Percentiles rank a stretch among this genome's conserved stretches.
Conservation (phyloP, 805 yeast species). For the Ogataea paradorogensis region DNA sequence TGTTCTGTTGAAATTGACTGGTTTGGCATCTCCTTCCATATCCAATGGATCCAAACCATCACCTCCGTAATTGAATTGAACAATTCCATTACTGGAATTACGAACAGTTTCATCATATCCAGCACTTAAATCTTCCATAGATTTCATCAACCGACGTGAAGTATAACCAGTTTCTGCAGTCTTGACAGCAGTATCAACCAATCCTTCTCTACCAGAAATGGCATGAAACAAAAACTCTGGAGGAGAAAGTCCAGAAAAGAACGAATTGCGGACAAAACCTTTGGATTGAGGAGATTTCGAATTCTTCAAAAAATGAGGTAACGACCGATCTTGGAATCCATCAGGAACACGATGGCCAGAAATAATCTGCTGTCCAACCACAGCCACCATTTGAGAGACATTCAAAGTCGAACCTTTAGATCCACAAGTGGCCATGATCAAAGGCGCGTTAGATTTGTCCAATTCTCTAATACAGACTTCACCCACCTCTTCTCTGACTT, state of each 20-base stretch:
- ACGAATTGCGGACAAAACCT: conserved; percentile 96
- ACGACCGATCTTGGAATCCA: conserved; percentile 98
- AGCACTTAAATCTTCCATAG: conserved; percentile 91
- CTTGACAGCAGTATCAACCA: conserved; percentile 98
- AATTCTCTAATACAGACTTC: conserved; percentile 93
- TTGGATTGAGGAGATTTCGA: conserved; percentile 97
- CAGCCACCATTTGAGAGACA: conserved; percentile 99
- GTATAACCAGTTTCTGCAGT: conserved; percentile 99
- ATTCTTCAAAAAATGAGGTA: conserved; percentile 94
- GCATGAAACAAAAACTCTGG: conserved; percentile 98
- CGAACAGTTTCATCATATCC: conserved; percentile 93
- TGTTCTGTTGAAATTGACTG: conserved; percentile 88
- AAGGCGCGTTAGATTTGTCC: conserved; percentile 88
- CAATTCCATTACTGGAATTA: conserved; percentile 93
- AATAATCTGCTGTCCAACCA: conserved; percentile 98
- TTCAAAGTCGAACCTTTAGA: conserved; percentile 97
- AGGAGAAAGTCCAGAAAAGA: conserved; percentile 89
- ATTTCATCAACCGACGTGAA: conserved; percentile 97
- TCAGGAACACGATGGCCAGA: conserved; percentile 99
- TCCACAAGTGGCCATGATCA: conserved; percentile 99
- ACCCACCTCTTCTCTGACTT: conserved; percentile 98
- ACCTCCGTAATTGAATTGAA: conserved; percentile 97
- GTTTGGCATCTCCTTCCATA: conserved; percentile 98
- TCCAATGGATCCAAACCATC: conserved; percentile 97
- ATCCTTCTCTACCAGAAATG: conserved; percentile 98